phyloP scores from a whole-genome alignment of 164 flowering plant genomes.

The Berberis vulgaris region DNA sequence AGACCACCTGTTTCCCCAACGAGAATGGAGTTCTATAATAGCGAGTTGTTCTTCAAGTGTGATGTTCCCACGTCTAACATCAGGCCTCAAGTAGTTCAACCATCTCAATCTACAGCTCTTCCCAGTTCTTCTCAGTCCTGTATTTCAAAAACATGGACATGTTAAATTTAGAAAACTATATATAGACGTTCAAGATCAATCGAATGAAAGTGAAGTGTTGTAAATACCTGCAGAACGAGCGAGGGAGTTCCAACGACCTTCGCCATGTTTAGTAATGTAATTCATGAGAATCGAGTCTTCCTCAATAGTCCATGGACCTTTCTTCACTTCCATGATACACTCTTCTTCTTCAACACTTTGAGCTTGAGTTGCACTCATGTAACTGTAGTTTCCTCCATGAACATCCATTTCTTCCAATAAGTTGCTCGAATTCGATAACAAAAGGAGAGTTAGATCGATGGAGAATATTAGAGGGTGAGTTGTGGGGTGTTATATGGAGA shows the following conservation, averaged over 20 bases:
- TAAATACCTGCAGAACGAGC: slow-evolving; percentile 50
- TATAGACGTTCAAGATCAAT: too few species aligned
- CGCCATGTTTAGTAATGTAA: slow-evolving; percentile 57
- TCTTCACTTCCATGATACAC: slow-evolving; percentile 37
- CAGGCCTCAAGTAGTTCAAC: slow-evolving; percentile 74
- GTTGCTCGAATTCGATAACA: background rate
- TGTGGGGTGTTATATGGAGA: too few species aligned
- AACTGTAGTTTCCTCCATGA: background rate
- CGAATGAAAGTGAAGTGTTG: too few species aligned
- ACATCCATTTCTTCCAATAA: background rate
- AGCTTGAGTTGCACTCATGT: background rate
- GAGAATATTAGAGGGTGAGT: background rate
- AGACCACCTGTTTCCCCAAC: slow-evolving; percentile 48
- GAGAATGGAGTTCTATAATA: slow-evolving; percentile 71
- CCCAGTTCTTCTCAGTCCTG: slow-evolving; percentile 72
- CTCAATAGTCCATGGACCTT: slow-evolving; percentile 77
- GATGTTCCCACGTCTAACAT: slow-evolving; percentile 67
- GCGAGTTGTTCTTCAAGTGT: slow-evolving; percentile 65
- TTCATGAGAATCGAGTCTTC: slow-evolving; percentile 57
- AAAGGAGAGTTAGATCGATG: background rate
- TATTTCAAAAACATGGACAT: background rate
- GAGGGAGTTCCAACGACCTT: slow-evolving; percentile 69
- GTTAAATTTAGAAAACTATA: background rate
- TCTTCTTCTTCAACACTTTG: slow-evolving; percentile 7
- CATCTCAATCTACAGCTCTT: slow-evolving; percentile 71